Conservation (phyloP, 2,329 filamentous ascomycete species). For the Neurospora crassa region DNA sequence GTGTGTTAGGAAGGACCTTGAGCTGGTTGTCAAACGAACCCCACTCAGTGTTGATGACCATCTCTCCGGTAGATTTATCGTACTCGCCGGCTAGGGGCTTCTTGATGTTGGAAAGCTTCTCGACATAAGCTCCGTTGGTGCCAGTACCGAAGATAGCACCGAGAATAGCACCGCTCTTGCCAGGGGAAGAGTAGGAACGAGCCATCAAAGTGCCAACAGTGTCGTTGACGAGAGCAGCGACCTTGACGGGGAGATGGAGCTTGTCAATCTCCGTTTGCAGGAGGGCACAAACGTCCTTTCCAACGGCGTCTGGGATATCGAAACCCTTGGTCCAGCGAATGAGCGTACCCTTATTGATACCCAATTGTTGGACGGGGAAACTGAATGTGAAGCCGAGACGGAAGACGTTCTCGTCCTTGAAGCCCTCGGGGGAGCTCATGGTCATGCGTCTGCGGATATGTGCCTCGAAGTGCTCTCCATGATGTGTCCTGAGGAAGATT, state of each 20-base stretch:
- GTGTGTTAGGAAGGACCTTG: constrained; percentile 75
- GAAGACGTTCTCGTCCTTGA: constrained; percentile 68
- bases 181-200: constrained; percentile 85
- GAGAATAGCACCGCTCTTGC: constrained; percentile 77
- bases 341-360: constrained; percentile 88
- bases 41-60: constrained; percentile 99
- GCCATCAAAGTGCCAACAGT: constrained; percentile 98
- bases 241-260: constrained; percentile 77
- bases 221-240: constrained; percentile 95
- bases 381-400: constrained; percentile 98
- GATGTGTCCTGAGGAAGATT: constrained; percentile 75
- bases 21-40: constrained; percentile 95
- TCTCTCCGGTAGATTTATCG: constrained; percentile 74
- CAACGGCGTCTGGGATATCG: constrained; percentile 87
- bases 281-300: constrained; percentile 87
- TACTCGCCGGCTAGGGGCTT: constrained; percentile 65
- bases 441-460: constrained; percentile 57
- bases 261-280: constrained; percentile 85
- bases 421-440: constrained; percentile 47
- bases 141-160: constrained; percentile 96
- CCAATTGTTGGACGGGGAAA: constrained; percentile 88
- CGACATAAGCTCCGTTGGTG: constrained; percentile 94
- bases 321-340: constrained; percentile 99
- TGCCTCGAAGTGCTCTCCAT: constrained; percentile 74
- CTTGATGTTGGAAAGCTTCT: constrained; percentile 77